Evolutionary conservation across 1,139 yeast genomes (phyloP).

Genomic region (Zygotorulaspora mrakii): DNA sequence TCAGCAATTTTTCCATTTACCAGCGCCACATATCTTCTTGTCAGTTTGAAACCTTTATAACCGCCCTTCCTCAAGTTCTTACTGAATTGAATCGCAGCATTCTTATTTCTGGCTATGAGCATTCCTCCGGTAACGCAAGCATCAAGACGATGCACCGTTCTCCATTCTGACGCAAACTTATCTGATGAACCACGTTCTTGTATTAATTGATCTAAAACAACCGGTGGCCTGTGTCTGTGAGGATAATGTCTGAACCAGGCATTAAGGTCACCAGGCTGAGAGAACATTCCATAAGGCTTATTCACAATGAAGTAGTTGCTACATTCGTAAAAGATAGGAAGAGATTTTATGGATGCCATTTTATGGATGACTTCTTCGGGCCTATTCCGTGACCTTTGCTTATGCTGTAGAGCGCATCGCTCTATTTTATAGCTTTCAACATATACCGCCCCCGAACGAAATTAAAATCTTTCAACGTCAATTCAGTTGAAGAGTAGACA

Average conservation of each 20-base stretch:
- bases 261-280: constrained; percentile 25
- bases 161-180: constrained; percentile 15
- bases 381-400: no score
- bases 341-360: constrained; percentile 7
- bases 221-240: constrained; percentile 14
- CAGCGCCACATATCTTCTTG: constrained; percentile 32
- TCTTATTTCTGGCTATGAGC: constrained; percentile 35
- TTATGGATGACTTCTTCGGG: no score
- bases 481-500: no score
- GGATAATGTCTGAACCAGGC: constrained; percentile 15
- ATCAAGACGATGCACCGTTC: constrained; percentile 40
- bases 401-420: neutral
- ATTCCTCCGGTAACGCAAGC: constrained; percentile 41
- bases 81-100: constrained; percentile 36
- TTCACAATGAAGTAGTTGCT: constrained; percentile 28
- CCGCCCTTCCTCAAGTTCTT: constrained; percentile 36
- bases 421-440: neutral
- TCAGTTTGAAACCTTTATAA: constrained; percentile 34
- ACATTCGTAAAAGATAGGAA: constrained; percentile 19
- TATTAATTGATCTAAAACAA: constrained; percentile 20
- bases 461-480: no score
- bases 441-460: neutral
- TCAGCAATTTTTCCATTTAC: constrained; percentile 14
- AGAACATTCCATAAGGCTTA: constrained; percentile 28
- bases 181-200: constrained; percentile 6